Evolutionary conservation across 2,329 filamentous ascomycete species (phyloP).

Genomic region (Coleophoma eucalyptorum): DNA sequence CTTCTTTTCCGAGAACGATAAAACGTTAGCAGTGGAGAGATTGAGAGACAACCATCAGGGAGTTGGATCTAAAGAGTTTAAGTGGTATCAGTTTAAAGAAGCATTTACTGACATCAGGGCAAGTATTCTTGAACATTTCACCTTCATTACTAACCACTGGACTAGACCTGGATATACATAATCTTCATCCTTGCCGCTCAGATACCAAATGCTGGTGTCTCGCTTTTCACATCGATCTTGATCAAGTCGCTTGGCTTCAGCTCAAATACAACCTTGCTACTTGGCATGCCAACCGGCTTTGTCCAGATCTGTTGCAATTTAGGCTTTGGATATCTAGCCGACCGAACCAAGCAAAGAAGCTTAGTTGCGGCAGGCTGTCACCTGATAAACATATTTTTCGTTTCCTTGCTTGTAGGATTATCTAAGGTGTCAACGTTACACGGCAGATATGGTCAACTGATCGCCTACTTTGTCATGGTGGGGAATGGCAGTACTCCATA

Average conservation of each 20-base stretch:
- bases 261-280: not conserved
- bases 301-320: not conserved
- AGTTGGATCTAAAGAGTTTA: constrained; percentile 31
- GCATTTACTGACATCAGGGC: constrained; percentile 23
- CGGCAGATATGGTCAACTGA: not conserved
- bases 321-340: not conserved
- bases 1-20: constrained; percentile 51
- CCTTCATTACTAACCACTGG: no score
- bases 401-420: not conserved
- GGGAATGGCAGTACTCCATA: not conserved
- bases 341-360: not conserved
- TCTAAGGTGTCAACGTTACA: not conserved
- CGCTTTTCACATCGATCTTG: not conserved
- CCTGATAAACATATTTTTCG: no score
- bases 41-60: constrained; percentile 36
- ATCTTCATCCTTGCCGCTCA: not conserved
- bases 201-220: not conserved
- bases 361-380: not conserved
- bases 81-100: constrained; percentile 44
- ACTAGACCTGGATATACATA: constrained; percentile 1
- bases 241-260: constrained; percentile 1
- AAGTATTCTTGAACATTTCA: not conserved
- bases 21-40: constrained; percentile 44
- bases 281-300: constrained; percentile 1
- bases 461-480: constrained; percentile 1